phyloP scores from a whole-genome alignment of 352 stramenopile species.

The Pythium guiyangense region DNA sequence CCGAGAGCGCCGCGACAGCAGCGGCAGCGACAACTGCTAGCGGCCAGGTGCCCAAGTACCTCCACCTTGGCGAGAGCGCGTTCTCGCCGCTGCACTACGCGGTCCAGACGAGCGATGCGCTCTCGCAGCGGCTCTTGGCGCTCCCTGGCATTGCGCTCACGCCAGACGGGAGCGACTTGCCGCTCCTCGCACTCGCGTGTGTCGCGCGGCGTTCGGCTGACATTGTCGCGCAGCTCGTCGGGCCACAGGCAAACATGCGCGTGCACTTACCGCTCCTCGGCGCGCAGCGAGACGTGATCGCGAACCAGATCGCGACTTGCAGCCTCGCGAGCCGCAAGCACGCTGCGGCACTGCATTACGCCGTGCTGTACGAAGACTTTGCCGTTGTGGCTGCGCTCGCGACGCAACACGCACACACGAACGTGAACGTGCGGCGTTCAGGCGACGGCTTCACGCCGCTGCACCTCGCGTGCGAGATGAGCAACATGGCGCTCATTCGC shows the following conservation, averaged over 20 bases:
- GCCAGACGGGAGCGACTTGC: slow-evolving; percentile 49
- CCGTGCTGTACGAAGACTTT: slow-evolving; percentile 56
- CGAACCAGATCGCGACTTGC: slow-evolving; percentile 16
- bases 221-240: slow-evolving; percentile 41
- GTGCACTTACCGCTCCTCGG: slow-evolving; percentile 50
- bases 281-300: slow-evolving; percentile 9
- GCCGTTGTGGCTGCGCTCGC: slow-evolving; percentile 35
- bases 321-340: slow-evolving; percentile 36
- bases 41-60: slow-evolving; percentile 28
- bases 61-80: slow-evolving; percentile 40
- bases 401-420: slow-evolving; percentile 23
- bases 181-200: slow-evolving; percentile 50
- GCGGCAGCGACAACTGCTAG: no score
- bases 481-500: slow-evolving; percentile 40
- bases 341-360: slow-evolving; percentile 52
- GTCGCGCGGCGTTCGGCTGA: slow-evolving; percentile 34
- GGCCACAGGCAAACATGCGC: slow-evolving; percentile 47
- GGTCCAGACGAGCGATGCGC: slow-evolving; percentile 36
- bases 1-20: not conserved
- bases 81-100: slow-evolving; percentile 64
- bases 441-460: slow-evolving; percentile 61
- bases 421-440: slow-evolving; percentile 54
- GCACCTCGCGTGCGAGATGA: slow-evolving; percentile 57
- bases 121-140: slow-evolving; percentile 29
- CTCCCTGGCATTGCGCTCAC: slow-evolving; percentile 25